Evolutionary conservation across 2,329 filamentous ascomycete genomes (phyloP).

Genomic region (Xylariaceae sp.): DNA sequence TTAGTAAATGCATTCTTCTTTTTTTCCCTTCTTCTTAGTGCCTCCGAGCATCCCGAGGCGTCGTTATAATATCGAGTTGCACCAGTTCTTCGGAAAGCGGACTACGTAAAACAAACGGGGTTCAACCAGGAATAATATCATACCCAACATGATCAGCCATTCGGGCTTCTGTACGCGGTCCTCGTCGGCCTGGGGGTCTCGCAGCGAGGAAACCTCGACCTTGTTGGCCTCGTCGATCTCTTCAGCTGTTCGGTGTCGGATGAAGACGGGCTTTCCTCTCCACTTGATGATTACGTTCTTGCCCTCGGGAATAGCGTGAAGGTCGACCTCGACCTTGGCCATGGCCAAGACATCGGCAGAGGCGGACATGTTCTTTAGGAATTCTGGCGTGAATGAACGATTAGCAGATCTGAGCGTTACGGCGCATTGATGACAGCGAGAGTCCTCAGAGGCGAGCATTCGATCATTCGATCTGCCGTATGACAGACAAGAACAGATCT

Average conservation of each 20-base stretch:
- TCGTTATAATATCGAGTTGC: not conserved
- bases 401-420: conserved; percentile 19
- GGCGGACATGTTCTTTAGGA: conserved; percentile 99
- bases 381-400: conserved; percentile 57
- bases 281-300: conserved; percentile 99
- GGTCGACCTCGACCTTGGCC: conserved; percentile 98
- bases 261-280: conserved; percentile 99
- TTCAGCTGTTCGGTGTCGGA: conserved; percentile 89
- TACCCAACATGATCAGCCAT: conserved; percentile 98
- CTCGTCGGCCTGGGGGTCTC: conserved; percentile 85
- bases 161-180: conserved; percentile 97
- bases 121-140: conserved; percentile 19
- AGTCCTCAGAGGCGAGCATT: not conserved
- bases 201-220: conserved; percentile 72
- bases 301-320: conserved; percentile 89
- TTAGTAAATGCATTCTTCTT: conserved; percentile 12
- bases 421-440: not conserved
- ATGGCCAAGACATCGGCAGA: conserved; percentile 97
- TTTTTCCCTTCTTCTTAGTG: not conserved
- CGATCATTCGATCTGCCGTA: not conserved
- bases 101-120: conserved; percentile 1
- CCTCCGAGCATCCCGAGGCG: not conserved
- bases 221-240: conserved; percentile 96
- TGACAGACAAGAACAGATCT: not conserved
- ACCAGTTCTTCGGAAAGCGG: not conserved